Evolutionary conservation across 176 grass and related monocot genomes (phyloP).

Genomic region (Saccharum officinarum): DNA sequence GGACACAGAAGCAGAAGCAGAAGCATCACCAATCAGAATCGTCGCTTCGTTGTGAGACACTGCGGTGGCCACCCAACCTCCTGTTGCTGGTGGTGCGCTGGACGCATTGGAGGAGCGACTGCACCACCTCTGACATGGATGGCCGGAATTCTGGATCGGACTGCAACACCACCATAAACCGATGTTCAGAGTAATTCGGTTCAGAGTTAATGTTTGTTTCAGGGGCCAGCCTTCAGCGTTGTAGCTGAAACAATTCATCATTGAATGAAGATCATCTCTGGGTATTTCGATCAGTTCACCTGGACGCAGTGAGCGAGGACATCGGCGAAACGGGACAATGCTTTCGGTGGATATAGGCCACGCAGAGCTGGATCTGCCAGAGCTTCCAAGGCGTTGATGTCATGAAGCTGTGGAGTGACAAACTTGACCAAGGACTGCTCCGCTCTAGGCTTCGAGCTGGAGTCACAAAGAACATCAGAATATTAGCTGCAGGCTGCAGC

Average conservation of each 20-base stretch:
- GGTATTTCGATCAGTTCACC: slow-evolving; percentile 49
- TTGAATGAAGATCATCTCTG: not conserved
- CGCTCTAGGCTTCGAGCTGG: slow-evolving; percentile 61
- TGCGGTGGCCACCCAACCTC: slow-evolving; percentile 40
- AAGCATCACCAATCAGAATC: slow-evolving; percentile 64
- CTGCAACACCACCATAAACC: slow-evolving; percentile 41
- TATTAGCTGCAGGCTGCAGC: slow-evolving; percentile 13
- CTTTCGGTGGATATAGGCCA: slow-evolving; percentile 76
- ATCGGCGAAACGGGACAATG: slow-evolving; percentile 81
- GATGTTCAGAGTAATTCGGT: slow-evolving; percentile 5
- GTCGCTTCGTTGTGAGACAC: slow-evolving; percentile 55
- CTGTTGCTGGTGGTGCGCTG: slow-evolving; percentile 56
- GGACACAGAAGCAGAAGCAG: not conserved
- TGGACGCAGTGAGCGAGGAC: slow-evolving; percentile 65
- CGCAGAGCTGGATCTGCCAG: slow-evolving; percentile 82
- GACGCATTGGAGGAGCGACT: slow-evolving; percentile 57
- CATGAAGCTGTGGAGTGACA: slow-evolving; percentile 68
- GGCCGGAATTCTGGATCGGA: slow-evolving; percentile 71
- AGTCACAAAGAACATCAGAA: not conserved
- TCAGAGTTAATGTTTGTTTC: not conserved
- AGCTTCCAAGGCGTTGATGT: slow-evolving; percentile 52
- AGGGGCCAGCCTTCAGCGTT: not conserved
- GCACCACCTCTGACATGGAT: slow-evolving; percentile 80
- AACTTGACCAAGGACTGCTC: slow-evolving; percentile 76
- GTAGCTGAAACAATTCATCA: not conserved